Evolutionary conservation across 164 flowering plant genomes (phyloP), one percentile per base, ranked within the genome.

Genomic region (Umbilicus rupestris): DNA sequence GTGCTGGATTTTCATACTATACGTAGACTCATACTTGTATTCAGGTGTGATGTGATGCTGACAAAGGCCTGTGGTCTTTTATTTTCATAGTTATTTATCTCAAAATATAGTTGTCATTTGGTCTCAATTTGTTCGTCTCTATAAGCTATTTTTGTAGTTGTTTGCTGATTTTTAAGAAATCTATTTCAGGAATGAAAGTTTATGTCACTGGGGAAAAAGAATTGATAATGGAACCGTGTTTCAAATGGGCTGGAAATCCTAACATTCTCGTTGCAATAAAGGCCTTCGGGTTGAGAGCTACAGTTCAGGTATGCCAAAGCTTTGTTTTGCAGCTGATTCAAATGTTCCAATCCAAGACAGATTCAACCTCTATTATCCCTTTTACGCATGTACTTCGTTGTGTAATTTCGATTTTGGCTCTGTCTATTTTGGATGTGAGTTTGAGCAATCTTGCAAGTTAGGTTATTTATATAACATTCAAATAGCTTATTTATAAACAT

Each of bases 231-330:
- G 99, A 95, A 74, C 96, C 85, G 37, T 73, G 69, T 46, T 12
- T 95, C 41, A 95, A 88, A 79, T 95, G 98, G 98, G 99, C 99
- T 11, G 99, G 82, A 63, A 92, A 92, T 78, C 99, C 99, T 52
- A 88, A 95, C 71, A 77, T 92, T 63, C 73, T 70, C 66, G 78
- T 90, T 76, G 89, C 83, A 7, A 83, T 80, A n/a, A 90, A 84
- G 75, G 97, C 99, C 69, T 95, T 85, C 76, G 98, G 98, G 20
- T 68, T 92, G 69, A 95, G 74, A 81, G 97, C 95, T 70, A 82
- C 84, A 45, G 86, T 75, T 69, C 90, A 86, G 85, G 87, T 81
- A 68, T 33, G 24, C 64, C 2, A 28, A 31, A 62, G 1, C 24
- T 35, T 31, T 4, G 14, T n/a, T 37, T 16, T 19, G 5, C 35